Conservation (phyloP, 805 yeast genomes). For the Nakazawaea populi region DNA sequence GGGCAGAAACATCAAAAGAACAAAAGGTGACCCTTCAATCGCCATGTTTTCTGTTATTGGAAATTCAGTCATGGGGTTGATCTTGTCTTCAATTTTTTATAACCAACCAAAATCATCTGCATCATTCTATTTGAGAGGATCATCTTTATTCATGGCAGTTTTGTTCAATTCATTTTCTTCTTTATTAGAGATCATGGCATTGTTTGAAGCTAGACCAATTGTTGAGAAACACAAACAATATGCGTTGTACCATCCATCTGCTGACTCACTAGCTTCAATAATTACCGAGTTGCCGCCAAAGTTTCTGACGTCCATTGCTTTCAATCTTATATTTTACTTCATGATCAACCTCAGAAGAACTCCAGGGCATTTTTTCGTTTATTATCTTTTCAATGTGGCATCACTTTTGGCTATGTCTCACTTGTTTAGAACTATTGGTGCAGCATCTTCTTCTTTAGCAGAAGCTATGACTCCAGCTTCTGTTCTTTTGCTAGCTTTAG, state of each 20-base stretch:
- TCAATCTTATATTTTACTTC: slow-evolving; percentile 47
- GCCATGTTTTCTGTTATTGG: slow-evolving; percentile 31
- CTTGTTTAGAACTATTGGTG: slow-evolving; percentile 37
- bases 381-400: slow-evolving; percentile 33
- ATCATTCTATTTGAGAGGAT: slow-evolving; percentile 38
- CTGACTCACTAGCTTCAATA: slow-evolving; percentile 59
- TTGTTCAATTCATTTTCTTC: slow-evolving; percentile 40
- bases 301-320: slow-evolving; percentile 33
- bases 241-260: slow-evolving; percentile 55
- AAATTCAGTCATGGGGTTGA: slow-evolving; percentile 39
- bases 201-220: slow-evolving; percentile 44
- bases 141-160: slow-evolving; percentile 29
- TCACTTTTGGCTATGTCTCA: slow-evolving; percentile 53
- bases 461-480: slow-evolving; percentile 41
- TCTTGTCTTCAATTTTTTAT: slow-evolving; percentile 46
- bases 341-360: slow-evolving; percentile 45
- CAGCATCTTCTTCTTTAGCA: slow-evolving; percentile 26
- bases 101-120: slow-evolving; percentile 30
- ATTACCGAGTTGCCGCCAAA: slow-evolving; percentile 54
- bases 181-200: slow-evolving; percentile 35
- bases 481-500: slow-evolving; percentile 30
- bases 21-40: slow-evolving; percentile 38
- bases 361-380: slow-evolving; percentile 54
- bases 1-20: slow-evolving; percentile 37
- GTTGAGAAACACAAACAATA: slow-evolving; percentile 54